A percentile compares a stretch with the other conserved stretches of the same genome.
These are phyloP conservation scores for Pestalotiopsis sp. DNA, from an alignment of 2,329 filamentous ascomycete species.

Conservation along the genomic window DNA sequence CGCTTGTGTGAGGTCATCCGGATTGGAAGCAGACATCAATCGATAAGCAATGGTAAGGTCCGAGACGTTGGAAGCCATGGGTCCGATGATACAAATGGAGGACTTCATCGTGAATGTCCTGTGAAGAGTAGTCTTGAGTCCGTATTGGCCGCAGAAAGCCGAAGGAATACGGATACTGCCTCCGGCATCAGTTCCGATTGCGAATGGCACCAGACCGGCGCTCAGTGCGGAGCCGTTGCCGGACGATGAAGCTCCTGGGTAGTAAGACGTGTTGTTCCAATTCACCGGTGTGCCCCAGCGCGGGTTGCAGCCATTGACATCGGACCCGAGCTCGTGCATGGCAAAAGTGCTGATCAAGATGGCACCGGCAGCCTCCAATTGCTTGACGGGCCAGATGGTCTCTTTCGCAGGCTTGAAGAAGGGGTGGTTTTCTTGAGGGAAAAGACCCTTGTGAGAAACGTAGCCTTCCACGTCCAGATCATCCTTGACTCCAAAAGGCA, in stretches of 20 bases:
- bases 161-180: constrained; percentile 76
- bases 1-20: constrained; percentile 60
- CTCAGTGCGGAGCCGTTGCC: constrained; percentile 73
- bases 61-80: constrained; percentile 74
- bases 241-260: constrained; percentile 80
- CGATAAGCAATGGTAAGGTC: constrained; percentile 86
- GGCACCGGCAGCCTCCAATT: constrained; percentile 75
- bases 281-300: constrained; percentile 76
- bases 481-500: constrained; percentile 84
- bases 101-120: constrained; percentile 62
- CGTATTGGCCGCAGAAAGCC: constrained; percentile 78
- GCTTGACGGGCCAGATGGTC: constrained; percentile 72
- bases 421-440: constrained; percentile 55
- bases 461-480: constrained; percentile 76
- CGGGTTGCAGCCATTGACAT: constrained; percentile 84
- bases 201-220: constrained; percentile 74
- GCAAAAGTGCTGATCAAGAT: constrained; percentile 75
- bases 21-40: constrained; percentile 74
- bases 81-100: constrained; percentile 68
- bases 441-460: constrained; percentile 66
- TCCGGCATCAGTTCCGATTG: constrained; percentile 75
- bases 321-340: constrained; percentile 82
- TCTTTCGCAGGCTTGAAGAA: constrained; percentile 53
- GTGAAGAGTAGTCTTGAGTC: constrained; percentile 78
- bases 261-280: constrained; percentile 76